A percentile compares a stretch with the other conserved stretches of the same genome.
Conservation (phyloP, 148 eudicot species). For the Spergularia bocconei region DNA sequence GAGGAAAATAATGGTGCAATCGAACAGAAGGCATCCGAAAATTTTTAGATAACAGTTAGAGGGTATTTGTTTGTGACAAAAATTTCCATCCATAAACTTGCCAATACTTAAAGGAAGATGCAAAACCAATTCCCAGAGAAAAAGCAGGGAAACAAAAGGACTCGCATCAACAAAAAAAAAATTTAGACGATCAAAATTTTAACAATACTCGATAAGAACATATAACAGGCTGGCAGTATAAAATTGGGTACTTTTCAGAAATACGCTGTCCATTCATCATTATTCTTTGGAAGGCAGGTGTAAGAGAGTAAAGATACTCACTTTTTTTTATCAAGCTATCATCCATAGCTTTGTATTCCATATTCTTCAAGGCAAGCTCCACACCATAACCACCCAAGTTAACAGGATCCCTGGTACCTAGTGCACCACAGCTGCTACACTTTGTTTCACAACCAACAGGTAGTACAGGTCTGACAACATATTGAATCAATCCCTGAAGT, state of each 20-base stretch:
- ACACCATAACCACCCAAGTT: conserved; percentile 97
- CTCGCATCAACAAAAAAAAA: not conserved
- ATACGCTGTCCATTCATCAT: not conserved
- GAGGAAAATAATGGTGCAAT: not conserved
- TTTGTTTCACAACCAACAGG: conserved; percentile 74
- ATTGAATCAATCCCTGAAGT: conserved; percentile 67
- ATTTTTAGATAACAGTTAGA: not conserved
- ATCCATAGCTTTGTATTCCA: conserved; percentile 99
- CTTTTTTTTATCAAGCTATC: conserved; percentile 84
- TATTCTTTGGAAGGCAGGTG: not conserved
- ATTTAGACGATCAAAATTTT: not conserved
- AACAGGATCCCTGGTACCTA: conserved; percentile 72
- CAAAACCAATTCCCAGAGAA: not conserved
- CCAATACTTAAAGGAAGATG: not conserved
- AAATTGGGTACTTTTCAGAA: too few species aligned
- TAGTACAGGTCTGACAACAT: conserved; percentile 80
- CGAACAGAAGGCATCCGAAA: not conserved
- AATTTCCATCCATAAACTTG: conserved; percentile 1
- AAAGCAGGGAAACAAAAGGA: not conserved
- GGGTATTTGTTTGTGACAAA: not conserved
- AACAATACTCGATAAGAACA: not conserved
- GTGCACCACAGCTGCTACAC: conserved; percentile 60
- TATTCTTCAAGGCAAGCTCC: conserved; percentile 98
- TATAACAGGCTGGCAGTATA: not conserved
- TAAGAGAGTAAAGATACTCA: conserved; percentile 28